phyloP scores from a whole-genome alignment of 2,329 filamentous ascomycete species.

The Ophiognomonia clavigignenti-juglandacearum region DNA sequence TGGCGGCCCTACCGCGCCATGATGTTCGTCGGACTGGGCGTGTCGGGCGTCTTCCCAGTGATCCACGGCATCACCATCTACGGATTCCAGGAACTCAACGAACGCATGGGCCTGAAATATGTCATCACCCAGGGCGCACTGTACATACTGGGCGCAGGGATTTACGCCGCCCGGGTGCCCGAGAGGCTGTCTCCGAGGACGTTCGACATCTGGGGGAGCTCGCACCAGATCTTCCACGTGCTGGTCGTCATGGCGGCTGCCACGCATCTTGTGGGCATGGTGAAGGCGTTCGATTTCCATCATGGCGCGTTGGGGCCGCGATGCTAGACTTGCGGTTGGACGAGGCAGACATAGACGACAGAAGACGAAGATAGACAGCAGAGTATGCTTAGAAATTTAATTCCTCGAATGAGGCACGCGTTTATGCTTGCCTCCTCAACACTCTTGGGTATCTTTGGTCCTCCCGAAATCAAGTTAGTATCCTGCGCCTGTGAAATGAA shows the following conservation, averaged over 20 bases:
- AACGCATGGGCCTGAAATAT: slow-evolving; percentile 76
- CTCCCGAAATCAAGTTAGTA: background rate
- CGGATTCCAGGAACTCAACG: slow-evolving; percentile 60
- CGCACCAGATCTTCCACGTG: slow-evolving; percentile 94
- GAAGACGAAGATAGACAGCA: background rate
- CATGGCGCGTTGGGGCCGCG: slow-evolving; percentile 56
- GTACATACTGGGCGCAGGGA: slow-evolving; percentile 78
- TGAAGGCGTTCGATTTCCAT: slow-evolving; percentile 81
- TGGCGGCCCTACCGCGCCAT: slow-evolving; percentile 81
- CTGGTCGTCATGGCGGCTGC: slow-evolving; percentile 79
- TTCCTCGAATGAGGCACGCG: background rate
- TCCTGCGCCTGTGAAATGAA: background rate
- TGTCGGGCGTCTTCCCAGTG: slow-evolving; percentile 79
- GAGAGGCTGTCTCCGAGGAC: slow-evolving; percentile 72
- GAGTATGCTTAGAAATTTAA: background rate
- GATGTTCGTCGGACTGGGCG: slow-evolving; percentile 86
- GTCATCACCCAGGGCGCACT: slow-evolving; percentile 73
- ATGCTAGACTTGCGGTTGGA: slow-evolving; percentile 31
- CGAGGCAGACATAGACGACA: background rate
- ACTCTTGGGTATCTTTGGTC: slow-evolving; percentile 1
- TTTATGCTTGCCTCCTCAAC: background rate
- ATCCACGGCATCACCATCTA: slow-evolving; percentile 68
- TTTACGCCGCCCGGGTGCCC: slow-evolving; percentile 86
- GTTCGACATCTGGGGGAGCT: slow-evolving; percentile 90
- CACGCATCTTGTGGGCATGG: slow-evolving; percentile 74